Base-by-base conservation (phyloP, 345 rosid genomes). In the Hibiscus trionum region DNA sequence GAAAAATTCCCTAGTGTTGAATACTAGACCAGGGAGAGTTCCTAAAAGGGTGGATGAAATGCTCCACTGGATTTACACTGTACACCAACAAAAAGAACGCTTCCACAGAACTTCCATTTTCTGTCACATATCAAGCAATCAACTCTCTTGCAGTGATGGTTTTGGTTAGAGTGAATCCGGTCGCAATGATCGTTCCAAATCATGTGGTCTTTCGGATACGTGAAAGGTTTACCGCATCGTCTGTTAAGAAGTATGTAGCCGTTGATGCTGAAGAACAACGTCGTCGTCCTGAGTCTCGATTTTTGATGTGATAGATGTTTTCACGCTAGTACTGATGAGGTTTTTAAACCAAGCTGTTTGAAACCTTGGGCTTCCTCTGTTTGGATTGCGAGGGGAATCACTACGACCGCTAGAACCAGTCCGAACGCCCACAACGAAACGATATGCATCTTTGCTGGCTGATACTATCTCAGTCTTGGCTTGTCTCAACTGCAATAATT, bases 391-490 rank as follows among this genome's bases (percentile, higher is more conserved):
- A 6, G 88, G 82, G 52, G 84, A 76, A 71, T 84, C 98, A 37
- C 70, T 44, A 58, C 46, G 56, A 59, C 72, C 59, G 7, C 63
- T 61, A 16, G 77, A 77, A 56, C 81, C 80, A 2, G 96, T 76
- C 17, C 87, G 72, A 5, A 88, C 90, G n/a, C 93, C 89, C 58
- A 79, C 26, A 37, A 96, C 88, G 72, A 93, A 93, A 42, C 91
- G 90, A 80, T 91, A 96, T 9, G 99, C 98, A 77, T 87, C 98
- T 86, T 88, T 93, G 88, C 99, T 93, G 47, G 99, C 97, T 53
- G 94, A 89, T 53, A 90, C 87, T 7, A 93, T 84, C 85, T 91
- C 99, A 44, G 94, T 90, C 84, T 88, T 93, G 74, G 99, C 98
- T 86, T 91, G 98, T 81, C 87, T 87, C 19, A 93, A 80, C 99